Base-by-base conservation (phyloP, 352 stramenopile genomes). In the Phytophthora vignae region DNA sequence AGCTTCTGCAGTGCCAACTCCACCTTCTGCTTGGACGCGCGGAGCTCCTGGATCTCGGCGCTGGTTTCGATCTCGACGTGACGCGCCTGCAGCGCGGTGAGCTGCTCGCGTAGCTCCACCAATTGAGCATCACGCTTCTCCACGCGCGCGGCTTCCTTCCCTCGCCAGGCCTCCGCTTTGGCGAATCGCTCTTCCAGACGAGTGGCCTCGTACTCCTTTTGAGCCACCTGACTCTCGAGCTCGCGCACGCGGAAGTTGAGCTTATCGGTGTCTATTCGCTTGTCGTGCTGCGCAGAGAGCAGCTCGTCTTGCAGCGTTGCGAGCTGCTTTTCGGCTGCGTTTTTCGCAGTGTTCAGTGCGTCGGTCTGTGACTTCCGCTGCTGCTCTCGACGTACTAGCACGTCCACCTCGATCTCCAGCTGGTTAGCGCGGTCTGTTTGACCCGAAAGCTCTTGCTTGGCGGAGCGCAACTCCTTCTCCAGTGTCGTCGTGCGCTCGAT, bases 121-220 rank as follows among this genome's bases (percentile, higher is more conserved):
- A 88, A n/a, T 38, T 87, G 75, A 2, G 48, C 48, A 59, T 88
- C 82, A 21, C 82, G 82, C 56, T 86, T 78, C 60, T 90, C 82
- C 21, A 90, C 82, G 2, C 82, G 77, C 9, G 76, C 69, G 15
- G 75, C 73, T 78, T 88, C 81, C 44, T 86, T 86, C 12, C 75
- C 61, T 9, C 78, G 73, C 81, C 81, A 88, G 11, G 76, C 60
- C 62, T 88, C 81, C 1, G 81, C 81, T 63, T 81, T 86, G 17
- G 70, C 62, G 55, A 86, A 88, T 21, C 71, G 71, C 58, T 88
- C 81, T 63, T 88, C 74, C 8, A 83, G 56, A 10, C 78, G 73
- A 19, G 64, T 59, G 14, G 71, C 57, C 66, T 90, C 82, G 60
- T 90, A 90, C 25, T 90, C 82, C 50, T 83, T 88, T 60, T 86